phyloP scores from a whole-genome alignment of 495 filamentous ascomycete species.

The Neurospora sp. region DNA sequence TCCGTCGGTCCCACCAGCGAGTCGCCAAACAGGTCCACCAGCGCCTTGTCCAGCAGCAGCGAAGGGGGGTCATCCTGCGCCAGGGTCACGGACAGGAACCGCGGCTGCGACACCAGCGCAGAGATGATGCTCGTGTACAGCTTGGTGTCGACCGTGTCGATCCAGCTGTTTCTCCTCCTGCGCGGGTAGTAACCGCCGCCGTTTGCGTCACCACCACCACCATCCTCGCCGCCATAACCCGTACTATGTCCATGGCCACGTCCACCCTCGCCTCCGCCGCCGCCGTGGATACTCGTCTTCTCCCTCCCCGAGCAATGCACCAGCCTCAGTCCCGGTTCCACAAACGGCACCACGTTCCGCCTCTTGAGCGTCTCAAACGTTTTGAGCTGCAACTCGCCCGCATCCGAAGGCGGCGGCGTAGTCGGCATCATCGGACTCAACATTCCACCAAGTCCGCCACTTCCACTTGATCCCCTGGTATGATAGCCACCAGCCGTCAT shows the following conservation, averaged over 20 bases:
- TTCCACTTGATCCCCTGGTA: conserved; percentile 38
- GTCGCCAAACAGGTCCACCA: conserved; percentile 55
- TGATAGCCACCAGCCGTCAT: conserved; percentile 23
- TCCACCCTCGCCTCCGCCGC: conserved; percentile 12
- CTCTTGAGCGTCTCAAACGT: conserved; percentile 72
- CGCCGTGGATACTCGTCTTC: conserved; percentile 13
- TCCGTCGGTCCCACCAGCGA: conserved; percentile 72
- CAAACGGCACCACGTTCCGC: conserved; percentile 60
- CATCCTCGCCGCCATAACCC: conserved; percentile 1
- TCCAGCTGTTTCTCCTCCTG: conserved; percentile 24
- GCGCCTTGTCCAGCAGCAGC: conserved; percentile 65
- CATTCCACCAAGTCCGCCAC: background rate
- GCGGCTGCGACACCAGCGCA: conserved; percentile 61
- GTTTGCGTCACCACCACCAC: conserved; percentile 9
- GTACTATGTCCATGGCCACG: background rate
- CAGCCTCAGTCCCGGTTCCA: conserved; percentile 58
- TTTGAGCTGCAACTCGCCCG: conserved; percentile 68
- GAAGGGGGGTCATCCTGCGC: conserved; percentile 78
- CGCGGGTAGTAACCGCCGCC: conserved; percentile 2
- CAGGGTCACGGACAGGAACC: conserved; percentile 78
- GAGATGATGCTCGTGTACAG: conserved; percentile 59
- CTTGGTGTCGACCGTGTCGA: conserved; percentile 45
- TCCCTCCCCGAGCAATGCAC: conserved; percentile 70
- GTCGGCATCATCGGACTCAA: conserved; percentile 34
- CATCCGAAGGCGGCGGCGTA: conserved; percentile 66